These are phyloP conservation scores for Staphylotrichum longicolle DNA, from an alignment of 495 filamentous ascomycete genomes.

Conservation along the genomic window DNA sequence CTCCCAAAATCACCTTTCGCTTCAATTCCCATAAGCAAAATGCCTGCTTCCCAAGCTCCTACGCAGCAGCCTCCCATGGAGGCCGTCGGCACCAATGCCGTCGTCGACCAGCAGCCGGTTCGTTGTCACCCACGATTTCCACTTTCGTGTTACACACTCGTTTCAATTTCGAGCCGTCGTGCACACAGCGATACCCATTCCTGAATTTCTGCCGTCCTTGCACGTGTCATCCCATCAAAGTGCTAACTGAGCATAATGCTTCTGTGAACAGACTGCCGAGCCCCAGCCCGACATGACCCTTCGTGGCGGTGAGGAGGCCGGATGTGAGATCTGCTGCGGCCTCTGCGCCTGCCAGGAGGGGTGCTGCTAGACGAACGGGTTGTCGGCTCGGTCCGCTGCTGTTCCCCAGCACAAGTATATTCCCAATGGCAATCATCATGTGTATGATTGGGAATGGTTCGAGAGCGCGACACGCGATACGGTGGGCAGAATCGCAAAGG, in stretches of 20 bases:
- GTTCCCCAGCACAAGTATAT: too few relatives aligned
- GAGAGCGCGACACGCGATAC: too few relatives aligned
- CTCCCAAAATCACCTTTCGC: background rate
- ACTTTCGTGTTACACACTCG: background rate
- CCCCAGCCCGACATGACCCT: constrained; percentile 1
- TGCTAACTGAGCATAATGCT: background rate
- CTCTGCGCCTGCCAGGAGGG: background rate
- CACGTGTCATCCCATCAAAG: background rate
- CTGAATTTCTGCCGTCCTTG: background rate
- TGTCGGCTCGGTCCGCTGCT: too few relatives aligned
- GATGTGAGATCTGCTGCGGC: background rate
- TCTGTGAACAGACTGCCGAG: background rate
- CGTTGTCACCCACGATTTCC: background rate
- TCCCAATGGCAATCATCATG: too few relatives aligned
- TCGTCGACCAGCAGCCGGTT: constrained; percentile 5
- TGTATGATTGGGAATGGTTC: too few relatives aligned
- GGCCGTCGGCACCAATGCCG: constrained; percentile 2
- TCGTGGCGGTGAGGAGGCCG: constrained; percentile 5
- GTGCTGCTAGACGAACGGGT: background rate
- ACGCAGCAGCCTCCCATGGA: constrained; percentile 1
- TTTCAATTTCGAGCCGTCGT: background rate
- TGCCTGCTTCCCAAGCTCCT: constrained; percentile 4
- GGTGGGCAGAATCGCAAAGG: too few relatives aligned
- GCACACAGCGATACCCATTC: background rate
- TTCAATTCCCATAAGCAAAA: background rate